These are phyloP conservation scores for Grosmannia huntii DNA, from an alignment of 2,329 filamentous ascomycete species.

Conservation along the genomic window DNA sequence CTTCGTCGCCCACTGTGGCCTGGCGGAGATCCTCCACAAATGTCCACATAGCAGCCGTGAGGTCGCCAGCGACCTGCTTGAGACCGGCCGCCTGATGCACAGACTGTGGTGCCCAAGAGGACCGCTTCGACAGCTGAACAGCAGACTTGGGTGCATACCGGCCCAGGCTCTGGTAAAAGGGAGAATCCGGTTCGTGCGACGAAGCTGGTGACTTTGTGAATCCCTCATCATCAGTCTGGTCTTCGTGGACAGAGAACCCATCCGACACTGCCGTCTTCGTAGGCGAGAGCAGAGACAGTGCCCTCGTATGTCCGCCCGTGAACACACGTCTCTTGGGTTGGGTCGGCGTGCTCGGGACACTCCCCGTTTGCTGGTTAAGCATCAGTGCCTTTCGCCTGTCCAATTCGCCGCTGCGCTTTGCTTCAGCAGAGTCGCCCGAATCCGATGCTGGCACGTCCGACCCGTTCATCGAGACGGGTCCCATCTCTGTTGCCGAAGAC, in stretches of 20 bases:
- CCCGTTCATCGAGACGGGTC: neutral
- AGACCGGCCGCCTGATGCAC: slow-evolving; percentile 30
- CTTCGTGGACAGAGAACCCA: slow-evolving; percentile 31
- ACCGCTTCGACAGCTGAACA: slow-evolving; percentile 35
- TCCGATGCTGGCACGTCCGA: neutral
- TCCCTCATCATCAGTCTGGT: slow-evolving; percentile 26
- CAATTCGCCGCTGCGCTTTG: slow-evolving; percentile 43
- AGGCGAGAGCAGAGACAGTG: slow-evolving; percentile 72
- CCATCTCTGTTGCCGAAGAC: neutral
- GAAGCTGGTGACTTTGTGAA: slow-evolving; percentile 19
- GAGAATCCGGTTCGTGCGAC: slow-evolving; percentile 18
- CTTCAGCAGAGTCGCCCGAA: slow-evolving; percentile 15
- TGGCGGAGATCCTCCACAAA: slow-evolving; percentile 94
- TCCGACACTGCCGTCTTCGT: slow-evolving; percentile 26
- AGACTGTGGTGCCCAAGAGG: slow-evolving; percentile 45
- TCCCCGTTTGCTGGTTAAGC: slow-evolving; percentile 26
- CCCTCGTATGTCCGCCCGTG: slow-evolving; percentile 48
- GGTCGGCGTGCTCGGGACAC: slow-evolving; percentile 17
- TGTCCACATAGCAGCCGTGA: slow-evolving; percentile 80
- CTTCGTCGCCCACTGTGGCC: slow-evolving; percentile 91
- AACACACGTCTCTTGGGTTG: slow-evolving; percentile 50
- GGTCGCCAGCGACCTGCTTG: slow-evolving; percentile 78
- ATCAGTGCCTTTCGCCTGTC: slow-evolving; percentile 62
- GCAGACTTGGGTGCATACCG: slow-evolving; percentile 21
- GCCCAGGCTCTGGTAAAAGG: slow-evolving; percentile 17